A percentile compares a stretch with the other conserved stretches of the same genome.
These are phyloP conservation scores for Marasmius sp. DNA, from an alignment of 1,284 basidiomycete species.

Conservation along the genomic window DNA sequence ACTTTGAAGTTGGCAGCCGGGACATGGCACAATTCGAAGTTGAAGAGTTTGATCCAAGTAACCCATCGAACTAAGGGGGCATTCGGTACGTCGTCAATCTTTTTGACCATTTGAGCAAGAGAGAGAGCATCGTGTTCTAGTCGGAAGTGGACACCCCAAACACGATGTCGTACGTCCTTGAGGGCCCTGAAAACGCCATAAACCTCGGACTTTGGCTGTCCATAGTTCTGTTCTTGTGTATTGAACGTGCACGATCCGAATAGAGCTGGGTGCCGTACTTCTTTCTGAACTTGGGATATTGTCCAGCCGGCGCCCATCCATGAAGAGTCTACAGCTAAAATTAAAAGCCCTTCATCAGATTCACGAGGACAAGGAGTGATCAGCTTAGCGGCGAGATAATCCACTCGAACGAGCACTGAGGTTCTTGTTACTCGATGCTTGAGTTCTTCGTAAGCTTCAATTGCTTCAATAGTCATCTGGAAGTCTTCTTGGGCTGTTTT, in stretches of 20 bases:
- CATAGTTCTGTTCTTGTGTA: no score
- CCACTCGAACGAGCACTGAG: conserved; percentile 26
- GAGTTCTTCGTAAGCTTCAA: conserved; percentile 25
- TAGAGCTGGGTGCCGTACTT: conserved; percentile 21
- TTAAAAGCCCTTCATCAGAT: conserved; percentile 25
- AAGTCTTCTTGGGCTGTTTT: conserved; percentile 17
- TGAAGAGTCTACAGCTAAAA: conserved; percentile 33
- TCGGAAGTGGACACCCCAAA: conserved; percentile 32
- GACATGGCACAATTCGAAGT: conserved; percentile 31
- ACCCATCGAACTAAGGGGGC: conserved; percentile 36
- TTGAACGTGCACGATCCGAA: conserved; percentile 35
- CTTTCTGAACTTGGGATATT: conserved; percentile 25
- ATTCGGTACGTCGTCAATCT: conserved; percentile 32
- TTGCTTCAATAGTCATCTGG: conserved; percentile 16
- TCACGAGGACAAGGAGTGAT: conserved; percentile 3
- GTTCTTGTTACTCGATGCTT: conserved; percentile 23
- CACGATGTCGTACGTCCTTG: conserved; percentile 25
- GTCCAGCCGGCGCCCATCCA: conserved; percentile 31
- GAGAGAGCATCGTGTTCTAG: conserved; percentile 35
- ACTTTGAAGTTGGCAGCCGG: conserved; percentile 24
- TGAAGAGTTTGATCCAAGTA: conserved; percentile 27
- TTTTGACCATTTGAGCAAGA: conserved; percentile 32
- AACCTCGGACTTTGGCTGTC: conserved; percentile 37
- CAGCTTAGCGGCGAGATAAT: conserved; percentile 25
- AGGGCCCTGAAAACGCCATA: conserved; percentile 34